Conservation (phyloP, 768 basidiomycete genomes). For the Coprinellus micaceus region DNA sequence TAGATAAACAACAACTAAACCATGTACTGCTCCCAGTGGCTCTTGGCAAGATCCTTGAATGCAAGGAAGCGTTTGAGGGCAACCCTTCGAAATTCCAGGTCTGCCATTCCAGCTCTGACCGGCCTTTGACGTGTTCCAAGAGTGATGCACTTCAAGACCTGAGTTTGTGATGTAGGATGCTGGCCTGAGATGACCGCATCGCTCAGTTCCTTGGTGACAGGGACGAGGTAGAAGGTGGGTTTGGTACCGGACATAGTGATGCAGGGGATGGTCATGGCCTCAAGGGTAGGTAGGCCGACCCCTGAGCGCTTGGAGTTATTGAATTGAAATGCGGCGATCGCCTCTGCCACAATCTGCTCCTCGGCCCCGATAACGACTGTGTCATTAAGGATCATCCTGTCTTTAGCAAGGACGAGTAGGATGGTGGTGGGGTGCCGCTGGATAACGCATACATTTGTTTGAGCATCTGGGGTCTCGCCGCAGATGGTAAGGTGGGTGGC, state of each 20-base stretch:
- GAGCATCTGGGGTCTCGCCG: slow-evolving; percentile 18
- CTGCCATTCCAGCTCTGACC: slow-evolving; percentile 27
- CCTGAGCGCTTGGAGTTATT: slow-evolving; percentile 24
- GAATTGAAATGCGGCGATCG: slow-evolving; percentile 29
- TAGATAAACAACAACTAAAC: slow-evolving; percentile 1
- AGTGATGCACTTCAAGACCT: slow-evolving; percentile 25
- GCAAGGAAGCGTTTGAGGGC: slow-evolving; percentile 26
- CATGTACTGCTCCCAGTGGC: slow-evolving; percentile 20
- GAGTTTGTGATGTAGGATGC: slow-evolving; percentile 20
- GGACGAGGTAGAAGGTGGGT: slow-evolving; percentile 34
- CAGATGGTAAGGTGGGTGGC: slow-evolving; percentile 27
- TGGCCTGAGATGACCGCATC: slow-evolving; percentile 21
- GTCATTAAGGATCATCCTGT: slow-evolving; percentile 18
- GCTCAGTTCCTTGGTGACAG: slow-evolving; percentile 29
- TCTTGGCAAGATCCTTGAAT: slow-evolving; percentile 27
- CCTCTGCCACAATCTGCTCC: slow-evolving; percentile 25
- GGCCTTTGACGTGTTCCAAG: slow-evolving; percentile 7
- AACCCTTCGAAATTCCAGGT: slow-evolving; percentile 22
- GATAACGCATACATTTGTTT: slow-evolving; percentile 28
- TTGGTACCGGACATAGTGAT: slow-evolving; percentile 32
- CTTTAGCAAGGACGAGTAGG: slow-evolving; percentile 24
- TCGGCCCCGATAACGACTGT: slow-evolving; percentile 13
- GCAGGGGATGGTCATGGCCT: slow-evolving; percentile 29
- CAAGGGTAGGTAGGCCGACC: slow-evolving; percentile 15
- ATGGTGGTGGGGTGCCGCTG: slow-evolving; percentile 17